phyloP scores from a whole-genome alignment of 441 rosid species.

The Dalechampia spathulata region DNA sequence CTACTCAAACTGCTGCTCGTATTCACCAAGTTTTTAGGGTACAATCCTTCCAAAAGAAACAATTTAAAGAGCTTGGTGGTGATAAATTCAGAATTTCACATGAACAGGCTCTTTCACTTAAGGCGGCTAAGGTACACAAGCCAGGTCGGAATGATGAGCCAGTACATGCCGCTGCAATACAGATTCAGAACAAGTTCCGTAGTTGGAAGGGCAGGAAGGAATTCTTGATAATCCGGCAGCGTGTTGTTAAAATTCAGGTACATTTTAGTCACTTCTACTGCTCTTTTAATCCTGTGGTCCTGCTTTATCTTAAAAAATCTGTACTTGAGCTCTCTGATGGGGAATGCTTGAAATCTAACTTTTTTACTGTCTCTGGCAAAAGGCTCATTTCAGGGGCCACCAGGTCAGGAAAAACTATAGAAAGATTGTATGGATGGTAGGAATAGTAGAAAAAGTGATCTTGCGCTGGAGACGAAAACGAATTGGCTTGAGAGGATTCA shows the following conservation, averaged over 20 bases:
- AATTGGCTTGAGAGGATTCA: slow-evolving; percentile 82
- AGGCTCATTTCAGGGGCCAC: slow-evolving; percentile 91
- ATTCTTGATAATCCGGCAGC: slow-evolving; percentile 59
- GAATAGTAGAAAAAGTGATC: slow-evolving; percentile 78
- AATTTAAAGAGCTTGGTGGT: slow-evolving; percentile 47
- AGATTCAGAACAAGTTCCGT: slow-evolving; percentile 85
- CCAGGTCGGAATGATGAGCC: slow-evolving; percentile 47
- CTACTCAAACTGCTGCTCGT: slow-evolving; percentile 82
- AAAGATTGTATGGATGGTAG: slow-evolving; percentile 77
- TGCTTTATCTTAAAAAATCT: not conserved
- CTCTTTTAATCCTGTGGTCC: not conserved
- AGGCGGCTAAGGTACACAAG: slow-evolving; percentile 49
- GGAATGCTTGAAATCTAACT: slow-evolving; percentile 9
- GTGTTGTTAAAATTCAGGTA: slow-evolving; percentile 86
- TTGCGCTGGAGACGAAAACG: slow-evolving; percentile 90
- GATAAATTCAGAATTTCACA: slow-evolving; percentile 47
- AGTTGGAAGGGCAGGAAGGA: slow-evolving; percentile 87
- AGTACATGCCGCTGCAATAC: slow-evolving; percentile 62
- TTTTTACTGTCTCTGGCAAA: slow-evolving; percentile 9
- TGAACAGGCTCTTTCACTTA: slow-evolving; percentile 61
- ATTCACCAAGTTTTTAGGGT: slow-evolving; percentile 80
- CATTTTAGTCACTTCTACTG: not conserved
- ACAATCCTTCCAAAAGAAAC: slow-evolving; percentile 86
- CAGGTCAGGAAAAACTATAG: slow-evolving; percentile 72
- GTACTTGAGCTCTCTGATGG: too few relatives aligned